Conservation (phyloP, 495 filamentous ascomycete genomes). For the Delitschia confertaspora region DNA sequence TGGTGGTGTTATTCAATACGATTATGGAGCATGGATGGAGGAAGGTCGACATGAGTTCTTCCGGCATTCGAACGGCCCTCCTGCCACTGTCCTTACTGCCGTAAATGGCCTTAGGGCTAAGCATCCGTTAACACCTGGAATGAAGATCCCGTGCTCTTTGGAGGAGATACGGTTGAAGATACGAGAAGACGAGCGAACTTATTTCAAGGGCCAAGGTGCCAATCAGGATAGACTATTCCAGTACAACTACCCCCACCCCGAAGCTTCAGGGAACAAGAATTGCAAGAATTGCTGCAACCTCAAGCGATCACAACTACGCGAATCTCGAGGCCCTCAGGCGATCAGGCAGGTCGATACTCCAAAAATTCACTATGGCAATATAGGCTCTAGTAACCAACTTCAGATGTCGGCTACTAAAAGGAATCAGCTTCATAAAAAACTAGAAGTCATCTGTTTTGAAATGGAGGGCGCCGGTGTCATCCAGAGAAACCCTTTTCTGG, state of each 20-base stretch:
- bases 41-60: not conserved
- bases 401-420: slow-evolving; percentile 11
- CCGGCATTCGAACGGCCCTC: not conserved
- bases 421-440: slow-evolving; percentile 12
- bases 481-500: slow-evolving; percentile 6
- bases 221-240: slow-evolving; percentile 14
- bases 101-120: slow-evolving; percentile 11
- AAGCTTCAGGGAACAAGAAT: slow-evolving; percentile 6
- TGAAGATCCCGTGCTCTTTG: slow-evolving; percentile 6
- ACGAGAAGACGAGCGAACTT: slow-evolving; percentile 3
- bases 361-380: slow-evolving; percentile 12
- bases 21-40: slow-evolving; percentile 1
- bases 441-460: slow-evolving; percentile 14
- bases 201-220: slow-evolving; percentile 13
- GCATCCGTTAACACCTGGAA: slow-evolving; percentile 3
- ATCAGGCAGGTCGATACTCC: slow-evolving; percentile 7
- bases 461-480: slow-evolving; percentile 16
- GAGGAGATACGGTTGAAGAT: slow-evolving; percentile 16
- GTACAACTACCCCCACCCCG: slow-evolving; percentile 4
- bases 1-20: slow-evolving; percentile 9
- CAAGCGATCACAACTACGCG: not conserved
- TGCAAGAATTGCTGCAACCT: slow-evolving; percentile 14
- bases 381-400: slow-evolving; percentile 16
- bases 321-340: slow-evolving; percentile 8
- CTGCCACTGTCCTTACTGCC: slow-evolving; percentile 4